These are phyloP conservation scores for Lachancea mirantina DNA, from an alignment of 805 yeast species.

Conservation along the genomic window DNA sequence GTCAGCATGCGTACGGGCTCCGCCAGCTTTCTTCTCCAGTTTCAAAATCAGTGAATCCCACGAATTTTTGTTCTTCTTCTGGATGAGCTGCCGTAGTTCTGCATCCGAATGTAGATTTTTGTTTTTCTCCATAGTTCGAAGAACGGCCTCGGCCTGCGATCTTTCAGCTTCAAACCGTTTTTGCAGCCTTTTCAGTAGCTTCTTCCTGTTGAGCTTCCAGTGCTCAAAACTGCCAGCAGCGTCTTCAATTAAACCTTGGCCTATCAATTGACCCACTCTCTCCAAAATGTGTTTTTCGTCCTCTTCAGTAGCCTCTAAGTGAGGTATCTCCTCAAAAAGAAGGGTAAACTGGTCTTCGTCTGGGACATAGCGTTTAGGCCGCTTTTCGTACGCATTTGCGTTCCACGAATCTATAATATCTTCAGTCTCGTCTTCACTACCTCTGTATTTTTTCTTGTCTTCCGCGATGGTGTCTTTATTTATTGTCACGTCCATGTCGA, in stretches of 20 bases:
- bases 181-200: slow-evolving; percentile 41
- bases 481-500: slow-evolving; percentile 42
- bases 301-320: slow-evolving; percentile 50
- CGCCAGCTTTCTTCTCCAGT: slow-evolving; percentile 45
- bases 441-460: slow-evolving; percentile 59
- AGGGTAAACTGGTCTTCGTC: slow-evolving; percentile 59
- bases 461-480: slow-evolving; percentile 61
- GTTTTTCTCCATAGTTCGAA: slow-evolving; percentile 29
- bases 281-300: slow-evolving; percentile 58
- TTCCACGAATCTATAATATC: slow-evolving; percentile 59
- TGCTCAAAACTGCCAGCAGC: slow-evolving; percentile 40
- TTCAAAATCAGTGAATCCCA: slow-evolving; percentile 41
- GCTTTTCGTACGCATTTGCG: slow-evolving; percentile 18
- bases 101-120: slow-evolving; percentile 28
- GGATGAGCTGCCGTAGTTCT: slow-evolving; percentile 45
- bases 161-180: slow-evolving; percentile 57
- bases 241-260: slow-evolving; percentile 32
- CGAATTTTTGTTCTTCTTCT: slow-evolving; percentile 36
- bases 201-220: slow-evolving; percentile 44
- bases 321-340: slow-evolving; percentile 71
- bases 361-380: slow-evolving; percentile 2
- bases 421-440: slow-evolving; percentile 46
- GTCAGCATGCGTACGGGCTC: slow-evolving; percentile 25
- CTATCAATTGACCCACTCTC: slow-evolving; percentile 42
- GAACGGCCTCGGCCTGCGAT: slow-evolving; percentile 46